A percentile compares a stretch with the other conserved stretches of the same genome.
Evolutionary conservation across 1,284 basidiomycete genomes (phyloP).

Genomic region (Farysia itapuensis): DNA sequence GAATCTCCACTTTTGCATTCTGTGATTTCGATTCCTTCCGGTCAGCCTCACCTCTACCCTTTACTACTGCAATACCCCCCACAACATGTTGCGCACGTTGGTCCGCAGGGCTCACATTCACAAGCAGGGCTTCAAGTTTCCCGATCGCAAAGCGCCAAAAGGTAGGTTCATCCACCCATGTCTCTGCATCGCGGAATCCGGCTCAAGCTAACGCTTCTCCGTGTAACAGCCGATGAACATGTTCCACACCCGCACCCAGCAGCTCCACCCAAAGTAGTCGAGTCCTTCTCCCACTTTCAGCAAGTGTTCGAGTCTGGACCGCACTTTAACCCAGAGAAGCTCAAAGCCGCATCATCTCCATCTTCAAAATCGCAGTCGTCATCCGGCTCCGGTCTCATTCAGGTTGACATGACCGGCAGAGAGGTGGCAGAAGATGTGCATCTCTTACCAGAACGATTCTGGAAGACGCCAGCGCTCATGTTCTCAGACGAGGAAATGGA

Average conservation of each 20-base stretch:
- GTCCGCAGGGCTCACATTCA: slow-evolving; percentile 39
- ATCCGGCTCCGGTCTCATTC: slow-evolving; percentile 2
- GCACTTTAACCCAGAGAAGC: slow-evolving; percentile 54
- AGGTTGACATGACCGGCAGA: slow-evolving; percentile 15
- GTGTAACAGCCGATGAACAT: slow-evolving; percentile 28
- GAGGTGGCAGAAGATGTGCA: slow-evolving; percentile 26
- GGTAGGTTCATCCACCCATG: slow-evolving; percentile 23
- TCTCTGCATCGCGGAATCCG: too few relatives aligned
- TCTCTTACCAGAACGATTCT: slow-evolving; percentile 50
- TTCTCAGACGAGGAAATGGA: slow-evolving; percentile 53
- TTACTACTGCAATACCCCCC: neutral
- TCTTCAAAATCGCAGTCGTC: neutral
- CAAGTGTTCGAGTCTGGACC: slow-evolving; percentile 50
- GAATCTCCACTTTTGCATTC: too few relatives aligned
- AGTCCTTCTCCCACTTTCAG: slow-evolving; percentile 50
- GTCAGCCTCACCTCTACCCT: neutral
- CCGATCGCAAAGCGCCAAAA: slow-evolving; percentile 44
- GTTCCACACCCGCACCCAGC: slow-evolving; percentile 54
- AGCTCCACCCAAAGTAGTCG: slow-evolving; percentile 44
- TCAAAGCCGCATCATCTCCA: slow-evolving; percentile 8
- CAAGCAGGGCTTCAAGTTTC: slow-evolving; percentile 49
- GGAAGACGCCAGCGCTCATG: slow-evolving; percentile 46
- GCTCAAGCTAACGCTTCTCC: too few relatives aligned
- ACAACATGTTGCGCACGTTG: slow-evolving; percentile 41
- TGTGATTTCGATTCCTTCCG: too few relatives aligned